Conservation (phyloP, 495 filamentous ascomycete species). For the Penicillium desertorum region DNA sequence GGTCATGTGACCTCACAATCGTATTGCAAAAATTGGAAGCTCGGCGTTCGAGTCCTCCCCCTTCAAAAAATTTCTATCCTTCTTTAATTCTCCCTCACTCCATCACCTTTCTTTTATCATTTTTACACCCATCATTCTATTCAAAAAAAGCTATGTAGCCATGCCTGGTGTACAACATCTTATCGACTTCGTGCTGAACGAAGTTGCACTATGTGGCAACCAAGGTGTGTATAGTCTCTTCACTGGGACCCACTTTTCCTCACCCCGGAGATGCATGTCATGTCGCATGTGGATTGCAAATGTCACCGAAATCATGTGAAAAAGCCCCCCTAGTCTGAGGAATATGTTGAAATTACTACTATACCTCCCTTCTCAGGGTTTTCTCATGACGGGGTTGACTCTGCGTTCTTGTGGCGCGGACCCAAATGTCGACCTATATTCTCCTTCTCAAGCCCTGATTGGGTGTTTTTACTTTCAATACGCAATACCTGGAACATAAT, state of each 20-base stretch:
- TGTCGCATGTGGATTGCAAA: slow-evolving; percentile 4
- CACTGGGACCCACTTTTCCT: slow-evolving; percentile 27
- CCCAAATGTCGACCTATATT: background rate
- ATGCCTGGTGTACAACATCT: slow-evolving; percentile 72
- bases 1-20: slow-evolving; percentile 1
- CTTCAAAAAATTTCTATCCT: slow-evolving; percentile 28
- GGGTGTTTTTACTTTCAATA: background rate
- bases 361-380: background rate
- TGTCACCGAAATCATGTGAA: background rate
- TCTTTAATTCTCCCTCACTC: slow-evolving; percentile 10
- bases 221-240: slow-evolving; percentile 58
- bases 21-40: slow-evolving; percentile 11
- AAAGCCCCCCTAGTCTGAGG: background rate
- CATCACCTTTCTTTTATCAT: background rate
- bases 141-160: slow-evolving; percentile 21
- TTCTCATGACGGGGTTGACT: background rate
- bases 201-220: slow-evolving; percentile 68
- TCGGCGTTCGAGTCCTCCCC: slow-evolving; percentile 41
- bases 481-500: background rate
- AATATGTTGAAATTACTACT: background rate
- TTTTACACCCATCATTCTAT: background rate
- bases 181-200: slow-evolving; percentile 66
- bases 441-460: background rate
- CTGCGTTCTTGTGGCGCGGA: background rate
- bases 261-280: slow-evolving; percentile 16